Conservation (phyloP, 1,284 basidiomycete species). For the Golubevia pallescens region DNA sequence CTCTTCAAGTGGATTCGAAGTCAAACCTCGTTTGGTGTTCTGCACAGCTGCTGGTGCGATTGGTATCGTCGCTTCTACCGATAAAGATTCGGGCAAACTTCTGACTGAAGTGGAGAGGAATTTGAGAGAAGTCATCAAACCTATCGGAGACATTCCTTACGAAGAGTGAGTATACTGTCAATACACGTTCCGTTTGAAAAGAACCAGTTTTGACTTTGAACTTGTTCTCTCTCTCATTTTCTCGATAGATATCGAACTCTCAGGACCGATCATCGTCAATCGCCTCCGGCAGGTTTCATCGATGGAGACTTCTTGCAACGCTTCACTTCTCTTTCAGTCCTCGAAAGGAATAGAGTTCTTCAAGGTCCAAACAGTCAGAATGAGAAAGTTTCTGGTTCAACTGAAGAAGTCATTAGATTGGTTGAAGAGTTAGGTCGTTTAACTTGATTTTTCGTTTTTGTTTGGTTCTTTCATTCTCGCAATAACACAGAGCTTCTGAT, state of each 20-base stretch:
- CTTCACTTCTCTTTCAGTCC: slow-evolving; percentile 5
- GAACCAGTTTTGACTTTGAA: not conserved
- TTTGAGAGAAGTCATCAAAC: slow-evolving; percentile 20
- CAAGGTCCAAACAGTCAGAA: not conserved
- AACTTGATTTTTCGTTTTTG: no score
- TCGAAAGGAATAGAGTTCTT: not conserved
- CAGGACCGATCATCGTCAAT: slow-evolving; percentile 55
- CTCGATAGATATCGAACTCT: slow-evolving; percentile 26
- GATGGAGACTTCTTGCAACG: slow-evolving; percentile 45
- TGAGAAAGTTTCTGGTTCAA: not conserved
- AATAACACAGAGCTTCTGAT: no score
- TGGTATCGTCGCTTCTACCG: slow-evolving; percentile 32
- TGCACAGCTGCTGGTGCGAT: slow-evolving; percentile 47
- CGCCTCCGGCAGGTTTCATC: slow-evolving; percentile 30
- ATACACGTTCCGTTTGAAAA: no score
- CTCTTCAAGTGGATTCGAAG: not conserved
- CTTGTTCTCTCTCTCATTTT: not conserved
- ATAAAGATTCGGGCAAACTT: slow-evolving; percentile 14
- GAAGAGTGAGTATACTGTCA: slow-evolving; percentile 23
- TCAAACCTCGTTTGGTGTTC: slow-evolving; percentile 24
- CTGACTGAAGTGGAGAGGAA: slow-evolving; percentile 40
- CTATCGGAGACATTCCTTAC: slow-evolving; percentile 28
- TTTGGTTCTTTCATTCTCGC: no score
- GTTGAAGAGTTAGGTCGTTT: not conserved
- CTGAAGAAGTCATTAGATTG: not conserved